Conservation (phyloP, 192 early-diverging fungal genomes). For the Rhizophagus clarus region DNA sequence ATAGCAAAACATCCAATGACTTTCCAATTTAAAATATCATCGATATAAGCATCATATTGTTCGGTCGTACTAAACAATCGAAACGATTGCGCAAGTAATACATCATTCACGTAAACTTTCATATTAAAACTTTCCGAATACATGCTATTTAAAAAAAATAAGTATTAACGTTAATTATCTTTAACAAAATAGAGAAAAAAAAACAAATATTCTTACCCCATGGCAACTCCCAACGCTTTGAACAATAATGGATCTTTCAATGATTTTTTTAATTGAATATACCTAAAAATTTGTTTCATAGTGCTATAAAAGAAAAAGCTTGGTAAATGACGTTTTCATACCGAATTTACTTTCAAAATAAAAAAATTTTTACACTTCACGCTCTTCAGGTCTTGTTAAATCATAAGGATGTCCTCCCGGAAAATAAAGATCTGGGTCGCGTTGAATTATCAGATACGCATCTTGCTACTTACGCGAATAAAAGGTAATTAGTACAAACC, state of each 20-base stretch:
- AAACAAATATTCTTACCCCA: conserved; percentile 35
- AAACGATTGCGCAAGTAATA: conserved; percentile 58
- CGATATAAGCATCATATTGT: conserved; percentile 48
- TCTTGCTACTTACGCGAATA: background rate
- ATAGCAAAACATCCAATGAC: conserved; percentile 70
- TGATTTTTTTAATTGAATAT: conserved; percentile 38
- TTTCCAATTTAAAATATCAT: conserved; percentile 54
- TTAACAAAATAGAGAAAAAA: background rate
- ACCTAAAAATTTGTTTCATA: conserved; percentile 55
- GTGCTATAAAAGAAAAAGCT: conserved; percentile 35
- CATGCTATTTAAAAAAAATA: conserved; percentile 28
- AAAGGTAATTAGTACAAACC: background rate
- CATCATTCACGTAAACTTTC: conserved; percentile 64
- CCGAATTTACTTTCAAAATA: background rate
- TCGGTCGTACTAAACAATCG: conserved; percentile 59
- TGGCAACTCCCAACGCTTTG: conserved; percentile 43
- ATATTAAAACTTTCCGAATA: conserved; percentile 63
- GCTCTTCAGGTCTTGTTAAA: conserved; percentile 46
- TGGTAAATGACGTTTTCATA: background rate
- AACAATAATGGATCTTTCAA: conserved; percentile 45
- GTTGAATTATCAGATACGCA: conserved; percentile 51
- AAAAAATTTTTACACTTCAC: conserved; percentile 50
- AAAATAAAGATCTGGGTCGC: conserved; percentile 55
- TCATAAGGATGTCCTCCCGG: conserved; percentile 53
- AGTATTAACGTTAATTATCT: background rate